Evolutionary conservation across 2,329 filamentous ascomycete genomes (phyloP).

Genomic region (Setomelanomma holmii): DNA sequence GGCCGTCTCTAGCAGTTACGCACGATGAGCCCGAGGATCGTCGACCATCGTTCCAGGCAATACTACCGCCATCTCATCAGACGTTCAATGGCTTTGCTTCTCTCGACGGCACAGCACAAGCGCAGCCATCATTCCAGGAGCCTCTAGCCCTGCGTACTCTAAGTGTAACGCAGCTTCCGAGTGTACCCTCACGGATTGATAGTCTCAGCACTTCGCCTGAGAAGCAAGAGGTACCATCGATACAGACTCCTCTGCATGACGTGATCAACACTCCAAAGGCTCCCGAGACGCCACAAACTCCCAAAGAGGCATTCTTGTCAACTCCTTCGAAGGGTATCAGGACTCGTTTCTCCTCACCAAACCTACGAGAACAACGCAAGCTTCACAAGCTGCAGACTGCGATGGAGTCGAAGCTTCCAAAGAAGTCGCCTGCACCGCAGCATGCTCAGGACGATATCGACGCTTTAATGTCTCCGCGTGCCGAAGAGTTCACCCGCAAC

Average conservation of each 20-base stretch:
- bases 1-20: slow-evolving; percentile 19
- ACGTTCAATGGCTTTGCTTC: slow-evolving; percentile 45
- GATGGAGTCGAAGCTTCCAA: slow-evolving; percentile 47
- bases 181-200: slow-evolving; percentile 27
- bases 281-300: slow-evolving; percentile 22
- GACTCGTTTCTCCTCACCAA: slow-evolving; percentile 50
- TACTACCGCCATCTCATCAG: slow-evolving; percentile 43
- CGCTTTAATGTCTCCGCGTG: slow-evolving; percentile 73
- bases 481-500: slow-evolving; percentile 72
- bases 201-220: slow-evolving; percentile 31
- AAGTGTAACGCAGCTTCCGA: slow-evolving; percentile 15
- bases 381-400: slow-evolving; percentile 50
- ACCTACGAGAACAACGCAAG: slow-evolving; percentile 46
- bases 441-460: slow-evolving; percentile 53
- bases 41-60: slow-evolving; percentile 46
- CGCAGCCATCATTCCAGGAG: slow-evolving; percentile 25
- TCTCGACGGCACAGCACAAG: slow-evolving; percentile 43
- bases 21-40: slow-evolving; percentile 33
- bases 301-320: slow-evolving; percentile 31
- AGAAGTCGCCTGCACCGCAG: slow-evolving; percentile 28
- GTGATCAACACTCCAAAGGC: slow-evolving; percentile 15
- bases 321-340: slow-evolving; percentile 40
- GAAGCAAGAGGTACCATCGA: slow-evolving; percentile 12
- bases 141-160: slow-evolving; percentile 15
- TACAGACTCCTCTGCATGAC: slow-evolving; percentile 15